phyloP scores from a whole-genome alignment of 257 asterid species.

The Verbena officinalis region DNA sequence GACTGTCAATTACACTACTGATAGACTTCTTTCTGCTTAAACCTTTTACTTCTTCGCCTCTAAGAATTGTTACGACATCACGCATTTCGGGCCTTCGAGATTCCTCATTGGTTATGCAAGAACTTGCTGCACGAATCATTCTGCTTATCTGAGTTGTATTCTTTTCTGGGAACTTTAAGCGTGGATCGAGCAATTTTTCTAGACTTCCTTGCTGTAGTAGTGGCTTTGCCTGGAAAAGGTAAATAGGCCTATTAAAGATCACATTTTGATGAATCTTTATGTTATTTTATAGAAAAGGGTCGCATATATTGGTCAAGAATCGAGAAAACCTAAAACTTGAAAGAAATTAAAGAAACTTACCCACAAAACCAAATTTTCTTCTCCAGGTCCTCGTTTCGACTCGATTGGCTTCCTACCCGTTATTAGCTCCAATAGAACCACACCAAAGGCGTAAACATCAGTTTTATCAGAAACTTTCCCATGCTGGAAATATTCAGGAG shows the following conservation, averaged over 20 bases:
- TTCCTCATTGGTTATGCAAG: conserved; percentile 55
- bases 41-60: conserved; percentile 41
- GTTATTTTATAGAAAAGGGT: not conserved
- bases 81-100: conserved; percentile 49
- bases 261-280: not conserved
- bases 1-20: conserved; percentile 32
- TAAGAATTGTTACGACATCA: conserved; percentile 43
- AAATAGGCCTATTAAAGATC: not conserved
- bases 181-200: conserved; percentile 56
- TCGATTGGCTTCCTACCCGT: conserved; percentile 82
- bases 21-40: conserved; percentile 38
- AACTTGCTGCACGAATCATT: conserved; percentile 57
- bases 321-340: not conserved
- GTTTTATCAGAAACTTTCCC: conserved; percentile 85
- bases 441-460: conserved; percentile 78
- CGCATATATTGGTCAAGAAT: not conserved
- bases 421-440: conserved; percentile 68
- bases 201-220: conserved; percentile 48
- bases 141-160: conserved; percentile 32
- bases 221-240: conserved; percentile 52
- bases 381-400: conserved; percentile 67
- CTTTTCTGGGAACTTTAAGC: conserved; percentile 36
- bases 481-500: conserved; percentile 86
- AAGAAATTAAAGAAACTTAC: conserved; percentile 41
- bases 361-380: conserved; percentile 75